Percentiles rank a stretch among this genome's conserved stretches.
These are phyloP conservation scores for Medicago lupulina DNA, from an alignment of 306 rosid species.

Conservation along the genomic window DNA sequence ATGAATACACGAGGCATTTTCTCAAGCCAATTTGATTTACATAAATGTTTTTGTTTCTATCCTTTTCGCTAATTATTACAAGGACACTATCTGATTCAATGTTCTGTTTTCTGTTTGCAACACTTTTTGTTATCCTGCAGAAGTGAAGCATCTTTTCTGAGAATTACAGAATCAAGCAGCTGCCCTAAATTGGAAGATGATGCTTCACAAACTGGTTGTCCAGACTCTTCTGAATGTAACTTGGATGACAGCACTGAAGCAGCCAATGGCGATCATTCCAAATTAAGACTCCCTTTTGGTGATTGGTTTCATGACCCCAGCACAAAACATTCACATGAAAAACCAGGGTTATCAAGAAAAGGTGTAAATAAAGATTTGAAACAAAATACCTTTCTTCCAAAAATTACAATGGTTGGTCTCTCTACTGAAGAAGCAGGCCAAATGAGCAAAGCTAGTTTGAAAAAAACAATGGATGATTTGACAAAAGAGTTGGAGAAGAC, in stretches of 20 bases:
- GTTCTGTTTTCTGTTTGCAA: constrained; percentile 16
- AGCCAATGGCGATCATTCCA: constrained; percentile 42
- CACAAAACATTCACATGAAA: constrained; percentile 49
- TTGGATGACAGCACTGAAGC: constrained; percentile 44
- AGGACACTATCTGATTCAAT: neutral
- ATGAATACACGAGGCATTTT: neutral
- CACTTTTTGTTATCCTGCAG: constrained; percentile 57
- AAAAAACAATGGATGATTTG: constrained; percentile 88
- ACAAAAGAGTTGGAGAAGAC: constrained; percentile 82
- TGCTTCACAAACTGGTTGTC: constrained; percentile 42
- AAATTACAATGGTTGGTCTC: constrained; percentile 94
- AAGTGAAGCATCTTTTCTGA: constrained; percentile 79
- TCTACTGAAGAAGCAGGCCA: constrained; percentile 79
- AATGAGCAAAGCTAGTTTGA: constrained; percentile 74
- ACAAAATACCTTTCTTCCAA: constrained; percentile 73
- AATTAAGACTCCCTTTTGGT: constrained; percentile 57
- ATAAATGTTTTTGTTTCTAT: constrained; percentile 1
- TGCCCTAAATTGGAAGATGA: constrained; percentile 48
- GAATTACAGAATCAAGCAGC: constrained; percentile 56
- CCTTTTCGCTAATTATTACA: neutral
- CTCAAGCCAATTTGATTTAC: neutral
- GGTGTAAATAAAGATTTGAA: constrained; percentile 42
- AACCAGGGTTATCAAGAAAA: constrained; percentile 47
- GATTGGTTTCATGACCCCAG: constrained; percentile 58
- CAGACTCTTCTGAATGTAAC: constrained; percentile 46